These are phyloP conservation scores for Metschnikowia anglica DNA, from an alignment of 805 yeast species.

Conservation along the genomic window DNA sequence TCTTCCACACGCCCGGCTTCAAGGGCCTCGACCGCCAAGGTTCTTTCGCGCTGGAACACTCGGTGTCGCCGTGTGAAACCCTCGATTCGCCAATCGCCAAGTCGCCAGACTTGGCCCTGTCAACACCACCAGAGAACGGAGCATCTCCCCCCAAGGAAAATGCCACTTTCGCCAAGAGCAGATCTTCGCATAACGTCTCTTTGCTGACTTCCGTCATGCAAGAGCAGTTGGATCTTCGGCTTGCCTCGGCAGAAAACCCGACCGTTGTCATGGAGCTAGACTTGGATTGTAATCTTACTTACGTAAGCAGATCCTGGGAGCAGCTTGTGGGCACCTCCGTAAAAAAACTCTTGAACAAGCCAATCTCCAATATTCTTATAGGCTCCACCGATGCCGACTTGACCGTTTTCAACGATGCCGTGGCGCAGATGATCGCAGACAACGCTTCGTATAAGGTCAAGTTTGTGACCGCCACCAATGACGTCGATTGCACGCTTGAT, in stretches of 20 bases:
- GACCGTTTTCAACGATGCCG: slow-evolving; percentile 66
- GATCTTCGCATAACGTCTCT: not conserved
- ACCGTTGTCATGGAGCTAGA: slow-evolving; percentile 83
- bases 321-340: slow-evolving; percentile 67
- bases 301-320: slow-evolving; percentile 77
- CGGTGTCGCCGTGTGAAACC: slow-evolving; percentile 36
- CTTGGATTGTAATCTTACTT: slow-evolving; percentile 72
- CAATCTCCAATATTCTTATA: slow-evolving; percentile 61
- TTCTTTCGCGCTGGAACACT: slow-evolving; percentile 25
- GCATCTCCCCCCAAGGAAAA: not conserved
- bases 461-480: slow-evolving; percentile 56
- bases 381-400: slow-evolving; percentile 64
- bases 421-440: slow-evolving; percentile 65
- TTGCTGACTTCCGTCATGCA: slow-evolving; percentile 27
- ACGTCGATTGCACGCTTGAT: slow-evolving; percentile 1
- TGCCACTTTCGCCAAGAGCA: no score
- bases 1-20: slow-evolving; percentile 25
- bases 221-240: slow-evolving; percentile 52
- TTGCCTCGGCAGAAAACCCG: slow-evolving; percentile 68
- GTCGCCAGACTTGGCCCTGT: not conserved
- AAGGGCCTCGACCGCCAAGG: slow-evolving; percentile 12
- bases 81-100: slow-evolving; percentile 9
- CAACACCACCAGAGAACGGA: not conserved
- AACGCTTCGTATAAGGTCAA: slow-evolving; percentile 77
- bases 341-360: slow-evolving; percentile 51